Evolutionary conservation across 1,139 yeast species (phyloP), one percentile per base, ranked within the genome.

Genomic region (Taiozyma onychis): DNA sequence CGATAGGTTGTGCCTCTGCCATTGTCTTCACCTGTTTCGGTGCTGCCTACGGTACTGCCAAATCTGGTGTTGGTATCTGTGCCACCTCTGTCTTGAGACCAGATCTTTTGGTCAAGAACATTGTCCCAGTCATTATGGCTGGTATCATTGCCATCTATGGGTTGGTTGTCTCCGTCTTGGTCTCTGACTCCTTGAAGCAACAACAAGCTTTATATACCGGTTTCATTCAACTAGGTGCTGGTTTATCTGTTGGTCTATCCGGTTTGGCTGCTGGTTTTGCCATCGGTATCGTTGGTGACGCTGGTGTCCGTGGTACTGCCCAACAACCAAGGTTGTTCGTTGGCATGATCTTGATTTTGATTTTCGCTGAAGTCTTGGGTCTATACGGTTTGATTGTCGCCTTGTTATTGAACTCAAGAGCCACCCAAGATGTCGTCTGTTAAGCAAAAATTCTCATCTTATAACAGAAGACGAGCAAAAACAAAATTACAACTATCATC

Each of bases 101-200:
- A 58, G 98, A 93, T 71, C 80, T 89, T 71, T 81, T 86, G 74
- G 95, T 90, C 61, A 87, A 81, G 73, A 85, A 83, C 72, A 83
- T 88, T 66, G 95, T 95, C 59, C 99, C 99, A 56, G 99, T 95
- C 62, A 86, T 95, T 75, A 91, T 95, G 97, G 96, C 98, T 57
- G 99, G 99, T 88, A 95, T 95, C 70, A 88, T 95, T 74, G 97
- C 99, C 71, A 95, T 95, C 75, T 95, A 95, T 70, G 99, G 99
- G 50, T 80, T 95, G 68, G 99, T 95, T 56, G 98, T 95, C 56
- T 86, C 97, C 26, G 99, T 95, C 54, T 80, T 95, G 70, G 93
- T 95, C 59, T 88, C 97, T 46, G 93, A 91, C 64, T 81, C 93
- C 46, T 85, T 91, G 67, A 85, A 83, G 66, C 97, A 88, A 73